Conservation (phyloP, 148 eudicot species). For the Euryodendron excelsum region DNA sequence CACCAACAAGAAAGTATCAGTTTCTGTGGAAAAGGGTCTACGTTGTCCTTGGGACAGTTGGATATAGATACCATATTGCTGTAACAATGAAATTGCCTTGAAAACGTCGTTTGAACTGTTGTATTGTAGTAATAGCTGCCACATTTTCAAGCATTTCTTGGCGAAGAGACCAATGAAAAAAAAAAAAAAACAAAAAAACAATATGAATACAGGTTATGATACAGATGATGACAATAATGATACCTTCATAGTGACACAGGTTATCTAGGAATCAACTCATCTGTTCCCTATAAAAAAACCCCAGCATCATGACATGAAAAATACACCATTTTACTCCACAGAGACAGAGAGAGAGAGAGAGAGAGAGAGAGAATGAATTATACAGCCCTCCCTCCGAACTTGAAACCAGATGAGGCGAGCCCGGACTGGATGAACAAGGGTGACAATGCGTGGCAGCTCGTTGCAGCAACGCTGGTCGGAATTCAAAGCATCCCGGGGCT, state of each 20-base stretch:
- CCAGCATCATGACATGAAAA: slow-evolving; percentile 22
- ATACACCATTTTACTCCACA: not conserved
- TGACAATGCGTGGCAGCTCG: slow-evolving; percentile 36
- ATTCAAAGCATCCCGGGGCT: slow-evolving; percentile 35
- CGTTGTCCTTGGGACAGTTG: too few species aligned
- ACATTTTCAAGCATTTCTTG: not conserved
- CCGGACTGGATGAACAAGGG: slow-evolving; percentile 31
- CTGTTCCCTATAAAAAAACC: not conserved
- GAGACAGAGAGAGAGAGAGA: not conserved
- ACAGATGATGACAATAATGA: not conserved
- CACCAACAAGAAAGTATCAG: not conserved
- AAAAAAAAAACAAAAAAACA: too few species aligned
- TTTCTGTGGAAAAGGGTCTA: not conserved
- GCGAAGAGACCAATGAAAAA: slow-evolving; percentile 1
- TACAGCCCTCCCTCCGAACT: slow-evolving; percentile 15
- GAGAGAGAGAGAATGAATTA: not conserved
- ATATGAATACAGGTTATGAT: not conserved
- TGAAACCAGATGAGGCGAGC: slow-evolving; percentile 15
- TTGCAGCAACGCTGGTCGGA: slow-evolving; percentile 31
- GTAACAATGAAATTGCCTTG: not conserved
- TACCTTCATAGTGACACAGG: not conserved
- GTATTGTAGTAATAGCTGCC: not conserved
- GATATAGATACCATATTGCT: too few species aligned
- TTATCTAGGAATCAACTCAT: slow-evolving; percentile 1
- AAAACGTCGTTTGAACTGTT: not conserved